A percentile compares a stretch with the other conserved stretches of the same genome.
Evolutionary conservation across 2,329 filamentous ascomycete species (phyloP).

Genomic region (Aspergillus latus): DNA sequence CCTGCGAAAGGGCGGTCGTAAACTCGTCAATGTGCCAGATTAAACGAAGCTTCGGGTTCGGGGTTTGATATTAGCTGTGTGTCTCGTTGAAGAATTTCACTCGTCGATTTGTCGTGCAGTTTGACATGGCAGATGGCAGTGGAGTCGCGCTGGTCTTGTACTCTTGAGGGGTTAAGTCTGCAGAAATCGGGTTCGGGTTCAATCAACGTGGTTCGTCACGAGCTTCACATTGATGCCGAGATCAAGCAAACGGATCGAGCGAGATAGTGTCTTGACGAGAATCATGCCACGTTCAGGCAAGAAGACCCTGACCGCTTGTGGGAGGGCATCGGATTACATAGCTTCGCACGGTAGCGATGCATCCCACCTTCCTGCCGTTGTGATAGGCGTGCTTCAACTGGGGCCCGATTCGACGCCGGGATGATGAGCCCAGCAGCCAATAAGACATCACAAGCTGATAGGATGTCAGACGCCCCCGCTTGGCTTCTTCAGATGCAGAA

Average conservation of each 20-base stretch:
- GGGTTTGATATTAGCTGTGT: slow-evolving; percentile 6
- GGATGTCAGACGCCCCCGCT: slow-evolving; percentile 9
- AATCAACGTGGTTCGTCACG: slow-evolving; percentile 12
- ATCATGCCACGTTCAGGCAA: slow-evolving; percentile 9
- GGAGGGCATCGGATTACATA: slow-evolving; percentile 19
- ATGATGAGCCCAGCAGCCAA: slow-evolving; percentile 15
- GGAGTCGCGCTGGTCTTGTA: background rate
- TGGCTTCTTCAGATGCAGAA: slow-evolving; percentile 19
- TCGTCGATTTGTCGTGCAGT: slow-evolving; percentile 8
- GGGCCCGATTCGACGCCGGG: slow-evolving; percentile 11
- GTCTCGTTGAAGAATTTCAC: slow-evolving; percentile 9
- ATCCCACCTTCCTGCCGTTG: slow-evolving; percentile 15
- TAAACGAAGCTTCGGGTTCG: background rate
- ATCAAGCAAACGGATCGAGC: slow-evolving; percentile 13
- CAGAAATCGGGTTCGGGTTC: background rate
- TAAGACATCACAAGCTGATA: slow-evolving; percentile 2
- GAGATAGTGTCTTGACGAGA: background rate
- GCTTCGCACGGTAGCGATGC: slow-evolving; percentile 18
- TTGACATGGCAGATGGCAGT: slow-evolving; percentile 16
- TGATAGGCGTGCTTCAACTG: slow-evolving; percentile 10
- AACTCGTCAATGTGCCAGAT: background rate
- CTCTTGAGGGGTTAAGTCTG: background rate
- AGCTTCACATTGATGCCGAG: slow-evolving; percentile 17
- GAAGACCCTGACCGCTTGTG: slow-evolving; percentile 9
- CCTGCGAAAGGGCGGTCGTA: slow-evolving; percentile 28